Conservation (phyloP, 495 filamentous ascomycete species). For the Delitschia confertaspora region DNA sequence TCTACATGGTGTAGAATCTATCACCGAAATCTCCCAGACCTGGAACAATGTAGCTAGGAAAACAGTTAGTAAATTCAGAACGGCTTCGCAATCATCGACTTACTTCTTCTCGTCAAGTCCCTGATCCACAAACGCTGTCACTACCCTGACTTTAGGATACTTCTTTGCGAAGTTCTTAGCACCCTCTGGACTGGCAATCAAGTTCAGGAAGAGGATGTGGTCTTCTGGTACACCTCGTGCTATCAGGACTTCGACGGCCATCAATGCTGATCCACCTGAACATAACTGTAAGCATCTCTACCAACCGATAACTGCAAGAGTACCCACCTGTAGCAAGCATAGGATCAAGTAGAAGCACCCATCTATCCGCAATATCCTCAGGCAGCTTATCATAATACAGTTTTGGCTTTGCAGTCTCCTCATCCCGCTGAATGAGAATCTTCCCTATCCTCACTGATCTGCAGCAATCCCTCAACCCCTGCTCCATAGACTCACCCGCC, state of each 20-base stretch:
- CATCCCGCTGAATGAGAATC: constrained; percentile 94
- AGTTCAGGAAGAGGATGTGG: constrained; percentile 87
- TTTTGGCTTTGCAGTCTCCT: constrained; percentile 83
- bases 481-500: constrained; percentile 96
- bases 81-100: constrained; percentile 28
- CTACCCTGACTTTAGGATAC: constrained; percentile 85
- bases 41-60: constrained; percentile 80
- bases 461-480: constrained; percentile 92
- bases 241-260: constrained; percentile 89
- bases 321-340: constrained; percentile 91
- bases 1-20: constrained; percentile 84
- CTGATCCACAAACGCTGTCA: constrained; percentile 94
- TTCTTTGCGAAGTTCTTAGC: constrained; percentile 80
- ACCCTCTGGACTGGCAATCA: constrained; percentile 91
- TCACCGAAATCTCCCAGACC: constrained; percentile 96
- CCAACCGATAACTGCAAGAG: constrained; percentile 5
- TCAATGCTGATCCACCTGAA: constrained; percentile 83
- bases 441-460: constrained; percentile 94
- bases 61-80: constrained; percentile 19
- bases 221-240: constrained; percentile 88
- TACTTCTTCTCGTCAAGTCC: constrained; percentile 97
- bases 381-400: constrained; percentile 97
- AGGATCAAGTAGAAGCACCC: constrained; percentile 92
- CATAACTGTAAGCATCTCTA: constrained; percentile 10
- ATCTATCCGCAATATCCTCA: constrained; percentile 81